Base-by-base conservation (phyloP, 805 yeast genomes). In the Blastobotrys mokoenaii region DNA sequence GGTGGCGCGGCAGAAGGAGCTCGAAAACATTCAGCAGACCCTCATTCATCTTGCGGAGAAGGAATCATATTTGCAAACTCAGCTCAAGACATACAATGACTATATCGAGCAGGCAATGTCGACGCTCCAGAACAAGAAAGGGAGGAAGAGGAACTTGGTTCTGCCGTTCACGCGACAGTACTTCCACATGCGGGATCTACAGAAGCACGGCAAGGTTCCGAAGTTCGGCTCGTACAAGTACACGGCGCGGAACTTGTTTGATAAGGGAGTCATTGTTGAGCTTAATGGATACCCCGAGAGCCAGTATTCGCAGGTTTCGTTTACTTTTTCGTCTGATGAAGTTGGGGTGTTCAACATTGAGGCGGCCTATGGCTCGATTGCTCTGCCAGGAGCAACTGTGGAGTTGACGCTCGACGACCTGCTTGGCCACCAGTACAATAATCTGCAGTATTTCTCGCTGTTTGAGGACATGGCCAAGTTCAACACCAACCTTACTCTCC, bases 211-310 rank as follows among this genome's bases (percentile, higher is more conserved):
- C 31, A 70, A 82, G 40, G 63, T 82, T 30, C 86, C 90, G 1
- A 76, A 74, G 58, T 84, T 80, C 62, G 95, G 95, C 2, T 77
- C 85, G 1, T 83, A 76, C 67, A 80, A 80, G 60, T 84, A 85
- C 66, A 74, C 86, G 0, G 81, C 86, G 3, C 81, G 82, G 52
- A 81, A 80, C 56, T 71, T 90, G 33, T 69, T 76, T 57, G 96
- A 88, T 47, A 82, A 76, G 51, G 82, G 84, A 0, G 74, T 88
- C 1, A 60, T 89, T 16, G 59, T 73, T 2, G 81, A 77, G 43
- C 68, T 83, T 34, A 73, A 72, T 14, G 87, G 86, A 0, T 68
- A 63, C 48, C 46, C 54, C 5, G 70, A 65, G 12, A 53, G 65
- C 9, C 77, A 76, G 46, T 70, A 78, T 40, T 82, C 83, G 14